Base-by-base conservation (phyloP, 495 filamentous ascomycete species). In the Aspergillus sparsus region DNA sequence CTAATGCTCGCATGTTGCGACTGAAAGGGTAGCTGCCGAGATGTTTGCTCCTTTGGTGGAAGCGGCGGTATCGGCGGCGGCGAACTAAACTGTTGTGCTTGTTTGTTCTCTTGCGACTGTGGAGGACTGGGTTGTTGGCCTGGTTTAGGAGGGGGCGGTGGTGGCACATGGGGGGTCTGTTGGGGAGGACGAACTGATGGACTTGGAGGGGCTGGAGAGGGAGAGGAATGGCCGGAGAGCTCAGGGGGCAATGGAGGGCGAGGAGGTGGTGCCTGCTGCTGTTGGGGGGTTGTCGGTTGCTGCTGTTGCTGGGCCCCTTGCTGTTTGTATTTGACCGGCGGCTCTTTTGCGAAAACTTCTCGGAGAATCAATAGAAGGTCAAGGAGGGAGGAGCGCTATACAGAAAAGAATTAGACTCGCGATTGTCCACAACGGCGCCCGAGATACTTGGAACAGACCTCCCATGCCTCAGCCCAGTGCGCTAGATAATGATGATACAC, bases 401-500 rank as follows among this genome's bases (percentile, higher is more conserved):
- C 15, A 34, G 41, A 6, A 39, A 16, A 32, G 7, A 1, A 57
- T 57, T 53, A 59, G 54, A 31, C 7, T 10, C 35, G 33, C 6
- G 0, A 7, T 9, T 16, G 11, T 7, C 12, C 50, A 31, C 36
- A 15, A 7, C 32, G 31, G 47, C 33, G 9, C 9, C 16, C 9
- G 7, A 39, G 12, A 42, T 32, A 12, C 21, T 21, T 39, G 7
- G 18, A 37, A 87, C 90, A 84, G 62, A 96, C 91, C 86, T 96
- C 93, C 89, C 89, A 95, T 58, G 88, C 90, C 61, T 89, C 86
- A 31, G 80, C 77, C 94, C 94, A 98, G 45, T 89, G 87, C 12
- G 90, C 90, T 42, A 98, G 74, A 73, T 97, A 98, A 55, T 94
- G 95, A 75, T 98, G 94, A 69, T 97, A 98, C 65, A 97, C 84